These are phyloP conservation scores for Wickerhamiella sergipiensis DNA, from an alignment of 805 yeast genomes.

Conservation along the genomic window DNA sequence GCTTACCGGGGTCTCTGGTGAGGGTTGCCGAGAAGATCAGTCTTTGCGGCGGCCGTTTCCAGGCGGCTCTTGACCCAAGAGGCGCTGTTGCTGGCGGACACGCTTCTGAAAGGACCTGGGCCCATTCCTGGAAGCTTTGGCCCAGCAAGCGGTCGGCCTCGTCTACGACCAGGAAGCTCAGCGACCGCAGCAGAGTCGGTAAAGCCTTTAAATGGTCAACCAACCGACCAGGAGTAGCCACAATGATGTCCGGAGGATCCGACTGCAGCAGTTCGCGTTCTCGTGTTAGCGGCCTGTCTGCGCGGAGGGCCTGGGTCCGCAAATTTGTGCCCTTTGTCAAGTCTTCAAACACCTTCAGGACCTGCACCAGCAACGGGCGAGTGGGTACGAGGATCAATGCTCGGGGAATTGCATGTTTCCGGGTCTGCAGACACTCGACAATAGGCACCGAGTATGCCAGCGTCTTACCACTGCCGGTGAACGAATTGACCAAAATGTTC, in stretches of 20 bases:
- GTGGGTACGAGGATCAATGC: slow-evolving; percentile 84
- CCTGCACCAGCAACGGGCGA: slow-evolving; percentile 74
- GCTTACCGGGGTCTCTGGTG: slow-evolving; percentile 81
- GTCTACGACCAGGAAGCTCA: slow-evolving; percentile 64
- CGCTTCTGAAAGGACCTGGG: slow-evolving; percentile 30
- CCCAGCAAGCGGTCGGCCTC: slow-evolving; percentile 93
- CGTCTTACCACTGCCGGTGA: slow-evolving; percentile 95
- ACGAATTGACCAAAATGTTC: slow-evolving; percentile 78
- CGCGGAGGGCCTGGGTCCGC: slow-evolving; percentile 42
- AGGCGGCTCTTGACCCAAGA: slow-evolving; percentile 4
- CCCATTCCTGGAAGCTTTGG: slow-evolving; percentile 92
- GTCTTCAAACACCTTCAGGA: slow-evolving; percentile 44
- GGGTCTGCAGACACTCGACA: slow-evolving; percentile 44
- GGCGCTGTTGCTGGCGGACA: slow-evolving; percentile 4
- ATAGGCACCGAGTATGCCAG: slow-evolving; percentile 79
- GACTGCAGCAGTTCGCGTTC: slow-evolving; percentile 40
- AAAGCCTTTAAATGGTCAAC: slow-evolving; percentile 37
- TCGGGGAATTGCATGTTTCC: slow-evolving; percentile 59
- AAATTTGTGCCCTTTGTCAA: slow-evolving; percentile 57
- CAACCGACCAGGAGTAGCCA: slow-evolving; percentile 74
- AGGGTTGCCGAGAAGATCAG: slow-evolving; percentile 86
- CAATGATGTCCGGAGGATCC: slow-evolving; percentile 24
- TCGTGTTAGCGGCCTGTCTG: slow-evolving; percentile 43
- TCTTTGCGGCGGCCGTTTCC: slow-evolving; percentile 38
- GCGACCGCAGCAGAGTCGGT: slow-evolving; percentile 42